Evolutionary conservation across 129 eudicot species (phyloP), one percentile per base, ranked within the genome.

Genomic region (Gnaphalium uliginosum): DNA sequence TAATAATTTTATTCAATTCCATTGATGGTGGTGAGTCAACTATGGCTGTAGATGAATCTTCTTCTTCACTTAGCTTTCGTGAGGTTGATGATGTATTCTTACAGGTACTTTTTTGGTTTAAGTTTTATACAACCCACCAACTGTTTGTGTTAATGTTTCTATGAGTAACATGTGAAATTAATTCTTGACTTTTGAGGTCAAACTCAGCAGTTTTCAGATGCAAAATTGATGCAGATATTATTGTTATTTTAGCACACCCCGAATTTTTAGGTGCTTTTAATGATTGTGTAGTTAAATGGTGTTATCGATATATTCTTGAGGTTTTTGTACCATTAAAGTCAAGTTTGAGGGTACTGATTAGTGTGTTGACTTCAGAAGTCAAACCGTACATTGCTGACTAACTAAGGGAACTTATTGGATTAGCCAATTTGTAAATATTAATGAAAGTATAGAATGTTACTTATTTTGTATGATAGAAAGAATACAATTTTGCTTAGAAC

Each of bases 81-180:
- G 90, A 90, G 74, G 90, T 83, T 57, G 96, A 90, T 65, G 92
- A 87, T 76, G 92, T 80, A 22, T 87, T 87, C 81, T 77, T 90
- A 35, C 96, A 90, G 96, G 96, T 87, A 66, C 10, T 33, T 25
- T 32, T 21, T 35, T 37, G 48, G 24, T 33, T 69, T 64, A 3
- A 21, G 57, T 39, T 24, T 24, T 27, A 56, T 54, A 15, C 60
- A n/a, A 8, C 62, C 69, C 62, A 26, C 76, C 76, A 77, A 58
- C 69, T 77, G 69, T 69, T 57, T 58, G 81, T 77, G 61, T 41
- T 56, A 35, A 21, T 57, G 66, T 48, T 39, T 5, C 15, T 48
- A 11, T 17, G 46, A 30, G 3, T 29, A 29, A 19, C 10, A 19
- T 2, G 37, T 21, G 26, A n/a, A 41, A 8, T 65, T 53, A 7